Percentiles rank a stretch among this genome's conserved stretches.
phyloP scores from a whole-genome alignment of 805 yeast species.

The Cyberlindnera misumaiensis region DNA sequence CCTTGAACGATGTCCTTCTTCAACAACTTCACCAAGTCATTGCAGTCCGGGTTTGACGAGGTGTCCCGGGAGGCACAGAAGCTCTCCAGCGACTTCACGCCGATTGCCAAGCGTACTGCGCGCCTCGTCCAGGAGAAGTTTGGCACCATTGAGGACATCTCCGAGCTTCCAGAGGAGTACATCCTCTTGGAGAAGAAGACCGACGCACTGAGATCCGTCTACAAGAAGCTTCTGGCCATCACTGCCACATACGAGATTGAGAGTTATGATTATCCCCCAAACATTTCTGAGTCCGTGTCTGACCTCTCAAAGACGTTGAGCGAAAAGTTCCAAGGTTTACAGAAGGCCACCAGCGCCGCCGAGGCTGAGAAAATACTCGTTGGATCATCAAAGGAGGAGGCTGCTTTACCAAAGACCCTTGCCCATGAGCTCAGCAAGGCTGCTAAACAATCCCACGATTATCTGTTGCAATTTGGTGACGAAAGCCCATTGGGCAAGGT shows the following conservation, averaged over 20 bases:
- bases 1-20: slow-evolving; percentile 23
- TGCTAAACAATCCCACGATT: slow-evolving; percentile 43
- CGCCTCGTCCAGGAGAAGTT: slow-evolving; percentile 56
- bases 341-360: slow-evolving; percentile 57
- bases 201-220: slow-evolving; percentile 55
- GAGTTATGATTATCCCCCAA: slow-evolving; percentile 80
- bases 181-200: slow-evolving; percentile 58
- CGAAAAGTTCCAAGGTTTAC: slow-evolving; percentile 51
- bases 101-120: slow-evolving; percentile 53
- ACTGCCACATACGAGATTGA: slow-evolving; percentile 65
- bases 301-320: slow-evolving; percentile 54
- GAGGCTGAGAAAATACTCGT: slow-evolving; percentile 54
- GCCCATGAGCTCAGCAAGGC: slow-evolving; percentile 62
- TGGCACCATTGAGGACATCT: slow-evolving; percentile 58
- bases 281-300: slow-evolving; percentile 55
- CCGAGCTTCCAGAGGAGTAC: slow-evolving; percentile 72
- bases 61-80: slow-evolving; percentile 33
- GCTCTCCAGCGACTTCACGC: slow-evolving; percentile 39
- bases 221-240: slow-evolving; percentile 43
- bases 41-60: slow-evolving; percentile 21
- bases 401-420: slow-evolving; percentile 53
- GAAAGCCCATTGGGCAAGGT: slow-evolving; percentile 22
- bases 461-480: slow-evolving; percentile 27
- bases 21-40: slow-evolving; percentile 18
- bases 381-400: slow-evolving; percentile 20